Base-by-base conservation (phyloP, 2,329 filamentous ascomycete genomes). In the Epichloe sp. region DNA sequence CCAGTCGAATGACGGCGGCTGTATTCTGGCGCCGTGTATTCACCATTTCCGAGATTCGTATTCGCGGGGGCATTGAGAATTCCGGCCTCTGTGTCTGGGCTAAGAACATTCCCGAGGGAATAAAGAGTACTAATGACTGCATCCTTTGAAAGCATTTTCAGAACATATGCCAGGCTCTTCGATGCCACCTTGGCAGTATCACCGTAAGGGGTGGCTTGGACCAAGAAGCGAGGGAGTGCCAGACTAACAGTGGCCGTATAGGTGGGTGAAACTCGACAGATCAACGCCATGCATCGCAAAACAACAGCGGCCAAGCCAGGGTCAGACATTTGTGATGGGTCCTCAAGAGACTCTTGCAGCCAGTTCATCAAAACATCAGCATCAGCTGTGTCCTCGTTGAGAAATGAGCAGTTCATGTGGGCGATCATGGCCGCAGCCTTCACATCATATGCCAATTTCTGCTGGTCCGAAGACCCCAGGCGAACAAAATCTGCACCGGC, bases 51-150 rank as follows among this genome's bases (percentile, higher is more conserved):
- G 19, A 59, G 59, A 37, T 72, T 69, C 5, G 70, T 71, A 54
- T 75, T 76, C 37, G 66, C 58, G 35, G 68, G 65, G 4, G 76
- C 76, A 57, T 83, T 80, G 35, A 72, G 71, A 50, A 76, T 70
- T 44, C 68, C 72, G 42, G 72, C 69, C 52, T 78, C 79, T 14
- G 75, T 74, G 45, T 79, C 81, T 5, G 88, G 83, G 59, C 89
- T 96, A 14, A 98, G 75, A 4, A 95, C 85, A 63, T 98, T 98
- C 19, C 93, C 93, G n/a, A 98, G 76, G 0, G 89, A 93, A 68
- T 98, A 98, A 10, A 98, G 73, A 1, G 90, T 97, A 5, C 90
- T 95, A 57, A 98, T 97, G 37, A 95, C 79, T 37, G 89, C 85
- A 71, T 98, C 93, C 59, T 95, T 86, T 1, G 93, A 95, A 12